Base-by-base conservation (phyloP, 805 yeast species). In the Saturnispora ahearnii region DNA sequence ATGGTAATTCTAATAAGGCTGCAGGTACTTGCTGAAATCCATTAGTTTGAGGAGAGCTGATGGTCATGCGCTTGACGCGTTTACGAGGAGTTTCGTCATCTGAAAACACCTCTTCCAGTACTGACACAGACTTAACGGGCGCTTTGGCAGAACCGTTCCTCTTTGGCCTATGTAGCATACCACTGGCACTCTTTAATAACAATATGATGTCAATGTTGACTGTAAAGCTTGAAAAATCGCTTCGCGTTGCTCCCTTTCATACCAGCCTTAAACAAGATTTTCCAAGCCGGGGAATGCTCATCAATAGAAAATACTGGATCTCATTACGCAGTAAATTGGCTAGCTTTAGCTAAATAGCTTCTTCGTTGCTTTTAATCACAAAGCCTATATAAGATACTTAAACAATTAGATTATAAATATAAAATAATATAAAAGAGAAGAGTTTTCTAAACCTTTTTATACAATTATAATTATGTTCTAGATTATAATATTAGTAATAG, bases 1-100 rank as follows among this genome's bases (percentile, higher is more conserved):
- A 85, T 0, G 95, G 93, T 29, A 80, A 59, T 49, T 82, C 84
- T 44, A 69, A 63, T n/a, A 71, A 69, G n/a, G 50, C 34, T 6
- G 50, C 50, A 11, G 29, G 45, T 15, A 47, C 50, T 29, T 47
- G 50, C 22, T 47, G 45, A 33, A 47, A 47, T 15, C 41, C 37
- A 28, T 40, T 47, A 31, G 41, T 32, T 41, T 47, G 50, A 15
- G 36, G 29, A 22, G 36, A 34, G 11, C 41, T 13, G 8, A 45
- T 31, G 18, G 30, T 21, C 8, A 41, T 12, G n/a, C 34, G 29
- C 13, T 41, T 47, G 34, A 38, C 44, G 28, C 50, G 50, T 41
- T 47, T 47, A 6, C 8, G 30, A 5, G 21, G 30, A 5, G 21
- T 8, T 12, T 33, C 32, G 5, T 26, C 15, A 2, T 47, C 50